Evolutionary conservation across 2,329 filamentous ascomycete species (phyloP).

Genomic region (Colletotrichum destructivum): DNA sequence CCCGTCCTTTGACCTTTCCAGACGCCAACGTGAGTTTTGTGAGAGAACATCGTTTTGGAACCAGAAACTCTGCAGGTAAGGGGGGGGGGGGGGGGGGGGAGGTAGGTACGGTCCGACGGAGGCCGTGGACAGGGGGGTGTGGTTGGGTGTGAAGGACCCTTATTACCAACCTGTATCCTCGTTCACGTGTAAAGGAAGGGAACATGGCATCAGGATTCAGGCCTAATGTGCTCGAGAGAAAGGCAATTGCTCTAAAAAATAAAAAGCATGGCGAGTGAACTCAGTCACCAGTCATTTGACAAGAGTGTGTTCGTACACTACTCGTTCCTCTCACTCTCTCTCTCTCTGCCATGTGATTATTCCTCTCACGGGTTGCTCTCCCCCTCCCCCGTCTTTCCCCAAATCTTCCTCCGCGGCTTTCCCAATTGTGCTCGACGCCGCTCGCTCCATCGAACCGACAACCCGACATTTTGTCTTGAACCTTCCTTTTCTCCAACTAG

Average conservation of each 20-base stretch:
- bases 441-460: slow-evolving; percentile 20
- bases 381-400: background rate
- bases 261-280: background rate
- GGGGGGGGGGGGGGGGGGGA: too few relatives aligned
- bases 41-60: slow-evolving; percentile 19
- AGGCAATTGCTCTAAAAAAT: too few relatives aligned
- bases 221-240: too few relatives aligned
- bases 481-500: slow-evolving; percentile 10
- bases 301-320: background rate
- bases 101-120: slow-evolving; percentile 14
- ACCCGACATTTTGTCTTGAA: slow-evolving; percentile 9
- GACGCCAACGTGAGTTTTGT: background rate
- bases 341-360: too few relatives aligned
- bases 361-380: too few relatives aligned
- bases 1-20: slow-evolving; percentile 22
- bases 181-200: slow-evolving; percentile 17
- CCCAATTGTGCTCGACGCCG: background rate
- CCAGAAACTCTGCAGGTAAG: background rate
- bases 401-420: slow-evolving; percentile 21
- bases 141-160: slow-evolving; percentile 31
- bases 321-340: background rate
- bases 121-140: too few relatives aligned
- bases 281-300: background rate
- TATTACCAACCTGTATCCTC: slow-evolving; percentile 14
- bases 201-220: background rate